A percentile compares a stretch with the other conserved stretches of the same genome.
Evolutionary conservation across 129 eudicot genomes (phyloP).

Genomic region (Chrysanthemum lavandulifolium): DNA sequence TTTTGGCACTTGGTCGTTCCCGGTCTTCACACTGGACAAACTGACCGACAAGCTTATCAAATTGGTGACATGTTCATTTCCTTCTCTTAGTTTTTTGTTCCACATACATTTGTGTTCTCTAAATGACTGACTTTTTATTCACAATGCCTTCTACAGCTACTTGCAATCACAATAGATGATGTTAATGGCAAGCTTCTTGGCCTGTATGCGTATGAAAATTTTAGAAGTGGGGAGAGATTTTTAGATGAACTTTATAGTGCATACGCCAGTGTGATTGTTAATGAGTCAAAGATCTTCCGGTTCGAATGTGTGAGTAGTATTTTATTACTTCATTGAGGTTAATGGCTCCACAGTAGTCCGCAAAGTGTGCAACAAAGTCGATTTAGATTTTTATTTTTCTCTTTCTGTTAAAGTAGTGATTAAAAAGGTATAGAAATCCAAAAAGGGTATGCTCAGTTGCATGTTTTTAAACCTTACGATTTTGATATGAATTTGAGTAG

Average conservation of each 20-base stretch:
- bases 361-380: no score
- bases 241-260: constrained; percentile 69
- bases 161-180: constrained; percentile 68
- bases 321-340: no score
- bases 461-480: no score
- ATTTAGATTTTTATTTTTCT: no score
- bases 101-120: background rate
- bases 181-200: constrained; percentile 82
- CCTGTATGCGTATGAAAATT: constrained; percentile 72
- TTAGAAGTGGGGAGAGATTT: constrained; percentile 58
- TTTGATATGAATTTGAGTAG: no score
- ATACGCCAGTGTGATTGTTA: constrained; percentile 74
- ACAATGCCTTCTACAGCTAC: constrained; percentile 48
- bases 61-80: constrained; percentile 48
- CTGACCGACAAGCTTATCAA: constrained; percentile 75
- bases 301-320: constrained; percentile 61
- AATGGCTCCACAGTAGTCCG: no score
- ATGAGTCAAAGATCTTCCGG: constrained; percentile 80
- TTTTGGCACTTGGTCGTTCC: constrained; percentile 86
- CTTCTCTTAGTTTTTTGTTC: background rate
- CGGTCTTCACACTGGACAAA: constrained; percentile 93
- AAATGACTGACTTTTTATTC: constrained; percentile 8
- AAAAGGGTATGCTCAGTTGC: no score
- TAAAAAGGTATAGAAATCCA: no score
- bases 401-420: no score